A percentile compares a stretch with the other conserved stretches of the same genome.
Evolutionary conservation across 768 basidiomycete genomes (phyloP).

Genomic region (Tylopilus subfusipes): DNA sequence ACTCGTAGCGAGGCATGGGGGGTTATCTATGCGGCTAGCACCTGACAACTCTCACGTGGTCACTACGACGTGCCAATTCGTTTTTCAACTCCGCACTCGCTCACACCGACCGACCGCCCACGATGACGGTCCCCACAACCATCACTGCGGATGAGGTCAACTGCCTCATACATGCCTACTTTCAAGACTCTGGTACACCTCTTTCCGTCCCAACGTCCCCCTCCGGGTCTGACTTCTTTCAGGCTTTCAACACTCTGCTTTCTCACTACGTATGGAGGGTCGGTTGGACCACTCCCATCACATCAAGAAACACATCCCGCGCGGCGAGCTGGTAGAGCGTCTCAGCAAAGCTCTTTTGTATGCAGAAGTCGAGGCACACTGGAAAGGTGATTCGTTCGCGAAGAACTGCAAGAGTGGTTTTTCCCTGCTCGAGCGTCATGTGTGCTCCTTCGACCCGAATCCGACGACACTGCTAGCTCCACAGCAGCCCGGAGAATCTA

Average conservation of each 20-base stretch:
- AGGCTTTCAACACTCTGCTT: conserved; percentile 84
- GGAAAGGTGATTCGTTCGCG: conserved; percentile 59
- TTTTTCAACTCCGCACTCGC: conserved; percentile 29
- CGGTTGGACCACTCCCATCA: conserved; percentile 67
- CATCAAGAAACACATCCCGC: conserved; percentile 68
- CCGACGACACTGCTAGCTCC: conserved; percentile 15
- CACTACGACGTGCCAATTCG: no score
- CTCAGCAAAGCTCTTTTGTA: conserved; percentile 79
- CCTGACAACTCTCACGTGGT: neutral
- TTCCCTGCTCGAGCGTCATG: conserved; percentile 71
- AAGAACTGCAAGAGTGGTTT: conserved; percentile 67
- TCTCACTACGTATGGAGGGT: conserved; percentile 71
- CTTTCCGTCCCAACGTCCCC: neutral
- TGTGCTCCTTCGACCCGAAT: conserved; percentile 55
- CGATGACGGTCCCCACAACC: conserved; percentile 46
- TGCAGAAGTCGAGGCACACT: conserved; percentile 80
- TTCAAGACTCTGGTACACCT: conserved; percentile 71
- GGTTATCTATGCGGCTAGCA: neutral
- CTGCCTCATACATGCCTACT: conserved; percentile 79
- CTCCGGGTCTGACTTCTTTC: conserved; percentile 3
- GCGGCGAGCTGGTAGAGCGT: conserved; percentile 79
- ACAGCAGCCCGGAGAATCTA: conserved; percentile 18
- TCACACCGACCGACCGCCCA: conserved; percentile 1
- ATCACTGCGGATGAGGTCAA: conserved; percentile 84
- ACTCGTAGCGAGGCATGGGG: conserved; percentile 22